phyloP scores from a whole-genome alignment of 306 rosid species.

The Medicago lupulina region DNA sequence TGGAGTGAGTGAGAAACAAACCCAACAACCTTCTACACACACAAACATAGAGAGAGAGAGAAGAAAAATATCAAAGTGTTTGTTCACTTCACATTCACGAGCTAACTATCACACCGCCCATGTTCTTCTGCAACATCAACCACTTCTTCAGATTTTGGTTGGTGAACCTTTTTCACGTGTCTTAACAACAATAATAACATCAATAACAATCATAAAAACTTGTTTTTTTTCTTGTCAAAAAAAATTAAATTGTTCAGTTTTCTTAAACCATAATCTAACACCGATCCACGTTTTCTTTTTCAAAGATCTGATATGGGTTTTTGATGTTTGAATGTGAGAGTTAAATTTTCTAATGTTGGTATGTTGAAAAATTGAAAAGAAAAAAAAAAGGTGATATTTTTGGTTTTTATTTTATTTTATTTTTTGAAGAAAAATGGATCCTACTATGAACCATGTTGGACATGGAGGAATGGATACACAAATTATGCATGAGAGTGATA shows the following conservation, averaged over 20 bases:
- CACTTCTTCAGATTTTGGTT: slow-evolving; percentile 37
- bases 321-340: slow-evolving; percentile 39
- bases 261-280: not conserved
- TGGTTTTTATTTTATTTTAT: not conserved
- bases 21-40: not conserved
- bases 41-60: not conserved
- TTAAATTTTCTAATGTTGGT: slow-evolving; percentile 26
- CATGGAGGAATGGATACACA: slow-evolving; percentile 84
- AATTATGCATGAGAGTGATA: slow-evolving; percentile 91
- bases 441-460: slow-evolving; percentile 63
- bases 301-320: slow-evolving; percentile 48
- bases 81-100: slow-evolving; percentile 55
- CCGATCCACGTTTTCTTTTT: slow-evolving; percentile 48
- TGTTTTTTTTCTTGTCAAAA: not conserved
- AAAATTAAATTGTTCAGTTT: not conserved
- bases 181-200: not conserved
- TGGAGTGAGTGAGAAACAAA: slow-evolving; percentile 30
- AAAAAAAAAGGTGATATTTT: slow-evolving; percentile 27
- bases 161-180: slow-evolving; percentile 75
- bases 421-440: slow-evolving; percentile 54
- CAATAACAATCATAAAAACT: slow-evolving; percentile 4
- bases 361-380: slow-evolving; percentile 32
- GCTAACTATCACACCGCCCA: slow-evolving; percentile 41
- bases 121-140: slow-evolving; percentile 47
- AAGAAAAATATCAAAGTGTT: not conserved